Percentiles rank a stretch among this genome's conserved stretches.
These are phyloP conservation scores for Thermothelomyces thermophilus DNA, from an alignment of 2,329 filamentous ascomycete genomes.

Conservation along the genomic window DNA sequence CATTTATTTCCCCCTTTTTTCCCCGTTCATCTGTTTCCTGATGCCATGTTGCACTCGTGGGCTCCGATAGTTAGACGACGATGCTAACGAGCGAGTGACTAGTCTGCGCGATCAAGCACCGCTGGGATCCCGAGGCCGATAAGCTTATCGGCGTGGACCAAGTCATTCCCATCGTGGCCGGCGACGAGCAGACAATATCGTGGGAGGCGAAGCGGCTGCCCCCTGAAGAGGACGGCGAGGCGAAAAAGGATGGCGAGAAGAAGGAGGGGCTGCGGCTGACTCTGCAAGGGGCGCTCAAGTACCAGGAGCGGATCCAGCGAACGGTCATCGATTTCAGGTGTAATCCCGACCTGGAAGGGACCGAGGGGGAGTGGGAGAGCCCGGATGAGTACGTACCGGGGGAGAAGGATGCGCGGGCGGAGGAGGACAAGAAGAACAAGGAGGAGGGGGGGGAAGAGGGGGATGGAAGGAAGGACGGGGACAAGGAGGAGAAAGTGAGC, in stretches of 20 bases:
- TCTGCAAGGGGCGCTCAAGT: slow-evolving; percentile 51
- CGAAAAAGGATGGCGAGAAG: slow-evolving; percentile 56
- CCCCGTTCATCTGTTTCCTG: not conserved
- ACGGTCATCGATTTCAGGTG: slow-evolving; percentile 84
- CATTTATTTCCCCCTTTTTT: not conserved
- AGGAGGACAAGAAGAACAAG: slow-evolving; percentile 27
- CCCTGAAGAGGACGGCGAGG: slow-evolving; percentile 55
- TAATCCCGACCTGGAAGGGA: slow-evolving; percentile 62
- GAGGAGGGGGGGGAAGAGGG: slow-evolving; percentile 39
- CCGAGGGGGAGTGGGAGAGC: slow-evolving; percentile 60
- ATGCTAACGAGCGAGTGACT: not conserved
- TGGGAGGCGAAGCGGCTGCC: slow-evolving; percentile 61
- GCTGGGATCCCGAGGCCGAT: slow-evolving; percentile 42
- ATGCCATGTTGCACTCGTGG: not conserved
- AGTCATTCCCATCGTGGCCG: slow-evolving; percentile 63
- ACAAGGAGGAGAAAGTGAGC: slow-evolving; percentile 32
- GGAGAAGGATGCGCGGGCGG: slow-evolving; percentile 17
- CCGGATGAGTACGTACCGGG: slow-evolving; percentile 46
- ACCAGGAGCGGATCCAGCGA: slow-evolving; percentile 54
- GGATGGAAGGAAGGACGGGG: slow-evolving; percentile 29
- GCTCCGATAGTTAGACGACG: not conserved
- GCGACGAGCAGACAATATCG: slow-evolving; percentile 58
- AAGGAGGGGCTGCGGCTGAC: slow-evolving; percentile 68
- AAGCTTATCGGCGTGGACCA: slow-evolving; percentile 44
- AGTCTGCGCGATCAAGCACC: slow-evolving; percentile 71